Base-by-base conservation (phyloP, 805 yeast species). In the Zygoascus ofunaensis region DNA sequence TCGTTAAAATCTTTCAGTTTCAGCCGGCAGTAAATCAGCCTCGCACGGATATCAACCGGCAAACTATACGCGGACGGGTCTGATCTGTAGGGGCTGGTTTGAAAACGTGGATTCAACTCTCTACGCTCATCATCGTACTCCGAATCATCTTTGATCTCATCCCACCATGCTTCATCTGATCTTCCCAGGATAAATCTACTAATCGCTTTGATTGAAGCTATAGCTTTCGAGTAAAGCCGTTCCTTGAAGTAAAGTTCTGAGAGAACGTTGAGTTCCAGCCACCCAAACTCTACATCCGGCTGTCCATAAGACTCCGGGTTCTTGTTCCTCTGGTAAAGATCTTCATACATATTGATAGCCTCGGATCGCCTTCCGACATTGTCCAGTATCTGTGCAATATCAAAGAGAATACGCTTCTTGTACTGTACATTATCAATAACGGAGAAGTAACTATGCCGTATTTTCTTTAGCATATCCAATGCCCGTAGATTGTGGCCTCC, bases 181-280 rank as follows among this genome's bases (percentile, higher is more conserved):
- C 98, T 73, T 12, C 68, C 68, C 47, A 82, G 87, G 14, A 90
- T 74, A 92, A 95, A 87, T 49, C 98, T 68, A 0, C 95, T 76
- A 8, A 84, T 82, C 23, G 72, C 65, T 53, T 82, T 82, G 26
- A 87, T 73, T 1, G 79, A 69, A 45, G 72, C 73, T 15, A 87
- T 72, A 1, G 89, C 92, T 8, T 74, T 66, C 7, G 60, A 60
- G 71, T 78, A 82, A 3, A 82, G 77, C 37, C 76, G 78, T 45
- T 78, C 81, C 43, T 77, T 76, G n/a, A 79, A 71, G 55, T 83
- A 82, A 33, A 90, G 66, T 55, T 92, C 97, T 5, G 84, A 73
- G 36, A 90, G 66, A 47, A 87, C 85, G 55, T 92, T 90, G 39
- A 90, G 69, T 48, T 85, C 89, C 0, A 94, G 82, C 94, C 95